A percentile compares a stretch with the other conserved stretches of the same genome.
Conservation (phyloP, 2,329 filamentous ascomycete species). For the Diaporthe australafricana region DNA sequence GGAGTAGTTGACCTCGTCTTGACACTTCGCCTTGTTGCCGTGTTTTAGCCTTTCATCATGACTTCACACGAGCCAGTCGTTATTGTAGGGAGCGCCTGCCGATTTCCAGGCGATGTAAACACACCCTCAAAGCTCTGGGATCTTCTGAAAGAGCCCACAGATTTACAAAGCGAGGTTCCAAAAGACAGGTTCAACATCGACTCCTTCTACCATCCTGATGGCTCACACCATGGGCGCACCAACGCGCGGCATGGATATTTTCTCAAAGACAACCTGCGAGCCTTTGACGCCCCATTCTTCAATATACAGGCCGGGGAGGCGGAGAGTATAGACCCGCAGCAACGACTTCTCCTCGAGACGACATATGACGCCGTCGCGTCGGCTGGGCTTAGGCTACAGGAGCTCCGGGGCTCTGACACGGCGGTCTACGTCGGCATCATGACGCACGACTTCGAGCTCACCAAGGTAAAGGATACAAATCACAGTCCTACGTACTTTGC, state of each 20-base stretch:
- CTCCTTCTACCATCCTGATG: constrained; percentile 44
- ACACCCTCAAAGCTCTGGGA: constrained; percentile 51
- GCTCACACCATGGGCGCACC: constrained; percentile 42
- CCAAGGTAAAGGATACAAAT: constrained; percentile 42
- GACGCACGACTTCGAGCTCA: constrained; percentile 41
- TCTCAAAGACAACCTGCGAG: background rate
- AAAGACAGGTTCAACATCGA: constrained; percentile 40
- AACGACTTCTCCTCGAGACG: constrained; percentile 37
- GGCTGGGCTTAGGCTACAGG: constrained; percentile 37
- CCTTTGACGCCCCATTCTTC: constrained; percentile 43
- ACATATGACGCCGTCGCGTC: constrained; percentile 40
- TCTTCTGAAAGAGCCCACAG: constrained; percentile 42
- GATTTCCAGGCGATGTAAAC: constrained; percentile 50
- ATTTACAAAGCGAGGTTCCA: constrained; percentile 41
- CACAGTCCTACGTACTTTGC: constrained; percentile 41
- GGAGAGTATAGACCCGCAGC: constrained; percentile 34
- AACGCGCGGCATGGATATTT: constrained; percentile 43
- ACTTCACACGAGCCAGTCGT: constrained; percentile 57
- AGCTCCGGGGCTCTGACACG: constrained; percentile 46
- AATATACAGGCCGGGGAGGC: constrained; percentile 40
- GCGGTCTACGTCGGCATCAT: constrained; percentile 43
- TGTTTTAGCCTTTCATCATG: no score
- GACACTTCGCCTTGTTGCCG: no score
- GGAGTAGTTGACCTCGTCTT: no score
- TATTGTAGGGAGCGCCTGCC: constrained; percentile 53